Conservation (phyloP, 495 filamentous ascomycete genomes). For the Oleoguttula mirabilis region DNA sequence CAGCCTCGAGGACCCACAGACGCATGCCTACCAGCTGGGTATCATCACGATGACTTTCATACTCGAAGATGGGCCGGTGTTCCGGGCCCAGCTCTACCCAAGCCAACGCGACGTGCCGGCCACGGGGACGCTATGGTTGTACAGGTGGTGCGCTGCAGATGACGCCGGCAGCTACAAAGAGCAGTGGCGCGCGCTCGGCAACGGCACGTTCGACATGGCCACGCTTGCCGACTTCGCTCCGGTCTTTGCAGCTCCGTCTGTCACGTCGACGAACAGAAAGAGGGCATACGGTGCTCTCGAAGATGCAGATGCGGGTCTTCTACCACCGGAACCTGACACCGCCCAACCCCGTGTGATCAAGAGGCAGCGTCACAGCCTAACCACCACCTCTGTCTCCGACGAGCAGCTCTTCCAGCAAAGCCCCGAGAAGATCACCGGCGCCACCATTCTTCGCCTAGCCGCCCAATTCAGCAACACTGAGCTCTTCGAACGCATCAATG, state of each 20-base stretch:
- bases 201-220: neutral
- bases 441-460: conserved; percentile 1
- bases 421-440: neutral
- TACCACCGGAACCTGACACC: too few relatives aligned
- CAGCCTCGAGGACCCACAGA: neutral
- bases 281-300: neutral
- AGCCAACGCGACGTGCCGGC: neutral
- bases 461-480: conserved; percentile 3
- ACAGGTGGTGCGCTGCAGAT: neutral
- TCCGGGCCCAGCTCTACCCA: neutral
- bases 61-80: neutral
- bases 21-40: neutral
- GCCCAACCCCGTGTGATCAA: too few relatives aligned
- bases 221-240: neutral
- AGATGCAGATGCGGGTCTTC: too few relatives aligned
- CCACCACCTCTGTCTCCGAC: too few relatives aligned
- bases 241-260: neutral
- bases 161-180: neutral
- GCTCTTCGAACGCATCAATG: neutral
- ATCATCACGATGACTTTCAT: neutral
- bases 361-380: too few relatives aligned
- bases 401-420: too few relatives aligned
- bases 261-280: neutral
- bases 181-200: conserved; percentile 1
- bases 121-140: conserved; percentile 1